Conservation (phyloP, 2,329 filamentous ascomycete genomes). For the Fonsecaea erecta region DNA sequence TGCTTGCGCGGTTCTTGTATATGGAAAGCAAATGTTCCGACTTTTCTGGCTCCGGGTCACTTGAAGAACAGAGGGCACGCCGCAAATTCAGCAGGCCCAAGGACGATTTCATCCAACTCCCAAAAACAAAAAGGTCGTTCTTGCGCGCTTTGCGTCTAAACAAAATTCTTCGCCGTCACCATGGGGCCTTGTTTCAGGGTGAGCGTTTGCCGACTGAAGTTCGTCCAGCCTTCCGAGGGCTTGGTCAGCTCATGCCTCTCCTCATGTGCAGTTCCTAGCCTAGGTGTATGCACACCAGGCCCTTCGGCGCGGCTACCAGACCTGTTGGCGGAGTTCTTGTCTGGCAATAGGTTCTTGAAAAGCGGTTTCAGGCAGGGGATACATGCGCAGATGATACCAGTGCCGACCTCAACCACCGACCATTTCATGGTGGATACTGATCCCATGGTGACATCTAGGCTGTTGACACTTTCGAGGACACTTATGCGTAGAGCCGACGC, state of each 20-base stretch:
- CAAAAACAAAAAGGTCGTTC: neutral
- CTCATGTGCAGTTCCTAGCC: constrained; percentile 13
- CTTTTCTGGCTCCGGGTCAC: neutral
- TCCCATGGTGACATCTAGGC: constrained; percentile 44
- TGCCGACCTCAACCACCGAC: constrained; percentile 51
- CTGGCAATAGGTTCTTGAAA: constrained; percentile 49
- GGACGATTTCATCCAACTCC: neutral
- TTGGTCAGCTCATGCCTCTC: constrained; percentile 33
- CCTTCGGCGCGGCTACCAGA: constrained; percentile 17
- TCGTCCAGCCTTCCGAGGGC: constrained; percentile 28
- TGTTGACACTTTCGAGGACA: constrained; percentile 48
- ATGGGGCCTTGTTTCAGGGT: constrained; percentile 22
- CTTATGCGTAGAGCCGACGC: constrained; percentile 56
- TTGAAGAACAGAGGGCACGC: neutral
- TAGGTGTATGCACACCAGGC: constrained; percentile 20
- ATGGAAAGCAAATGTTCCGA: neutral
- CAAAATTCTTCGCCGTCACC: constrained; percentile 30
- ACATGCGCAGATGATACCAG: constrained; percentile 50
- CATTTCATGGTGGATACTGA: constrained; percentile 53
- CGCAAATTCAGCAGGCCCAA: neutral
- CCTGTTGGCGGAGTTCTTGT: constrained; percentile 26
- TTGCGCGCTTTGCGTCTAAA: constrained; percentile 14
- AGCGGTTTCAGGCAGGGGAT: constrained; percentile 51
- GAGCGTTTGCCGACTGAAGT: constrained; percentile 22
- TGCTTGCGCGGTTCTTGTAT: constrained; percentile 6